A percentile compares a stretch with the other conserved stretches of the same genome.
These are phyloP conservation scores for Vigna mungo DNA, from an alignment of 306 rosid species.

Conservation along the genomic window DNA sequence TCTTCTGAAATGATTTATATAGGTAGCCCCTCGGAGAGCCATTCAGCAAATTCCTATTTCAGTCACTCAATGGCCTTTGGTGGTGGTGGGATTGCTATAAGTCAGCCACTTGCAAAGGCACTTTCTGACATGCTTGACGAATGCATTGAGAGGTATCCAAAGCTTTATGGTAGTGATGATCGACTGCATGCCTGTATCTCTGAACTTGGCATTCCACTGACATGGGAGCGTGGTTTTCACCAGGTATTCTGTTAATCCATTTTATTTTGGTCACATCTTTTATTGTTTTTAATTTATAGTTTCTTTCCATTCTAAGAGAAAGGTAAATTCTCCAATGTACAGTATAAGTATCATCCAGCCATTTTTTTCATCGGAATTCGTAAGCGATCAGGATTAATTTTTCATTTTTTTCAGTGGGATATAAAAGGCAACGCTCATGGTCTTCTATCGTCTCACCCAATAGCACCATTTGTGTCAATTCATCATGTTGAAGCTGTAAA, in stretches of 20 bases:
- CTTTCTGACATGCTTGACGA: constrained; percentile 68
- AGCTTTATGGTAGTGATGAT: constrained; percentile 86
- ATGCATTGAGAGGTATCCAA: constrained; percentile 79
- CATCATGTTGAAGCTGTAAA: constrained; percentile 82
- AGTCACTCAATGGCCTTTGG: constrained; percentile 89
- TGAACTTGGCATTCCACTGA: constrained; percentile 77
- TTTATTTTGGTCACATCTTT: constrained; percentile 5
- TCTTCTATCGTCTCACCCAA: constrained; percentile 77
- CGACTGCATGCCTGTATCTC: constrained; percentile 84
- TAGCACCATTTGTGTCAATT: constrained; percentile 80
- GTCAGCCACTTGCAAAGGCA: constrained; percentile 67
- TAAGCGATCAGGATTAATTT: constrained; percentile 24
- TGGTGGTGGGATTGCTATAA: constrained; percentile 79
- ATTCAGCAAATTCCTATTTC: constrained; percentile 78
- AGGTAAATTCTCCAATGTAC: constrained; percentile 6
- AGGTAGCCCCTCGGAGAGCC: constrained; percentile 83
- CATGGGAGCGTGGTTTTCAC: constrained; percentile 79
- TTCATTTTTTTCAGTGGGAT: constrained; percentile 66
- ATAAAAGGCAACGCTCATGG: constrained; percentile 79
- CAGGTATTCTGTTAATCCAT: constrained; percentile 58
- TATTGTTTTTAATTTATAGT: background rate
- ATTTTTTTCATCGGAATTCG: constrained; percentile 38
- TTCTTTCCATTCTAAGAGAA: constrained; percentile 27
- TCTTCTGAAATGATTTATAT: constrained; percentile 82
- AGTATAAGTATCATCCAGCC: constrained; percentile 27